Conservation (phyloP, 768 basidiomycete genomes). For the Phlegmacium glaucopus region DNA sequence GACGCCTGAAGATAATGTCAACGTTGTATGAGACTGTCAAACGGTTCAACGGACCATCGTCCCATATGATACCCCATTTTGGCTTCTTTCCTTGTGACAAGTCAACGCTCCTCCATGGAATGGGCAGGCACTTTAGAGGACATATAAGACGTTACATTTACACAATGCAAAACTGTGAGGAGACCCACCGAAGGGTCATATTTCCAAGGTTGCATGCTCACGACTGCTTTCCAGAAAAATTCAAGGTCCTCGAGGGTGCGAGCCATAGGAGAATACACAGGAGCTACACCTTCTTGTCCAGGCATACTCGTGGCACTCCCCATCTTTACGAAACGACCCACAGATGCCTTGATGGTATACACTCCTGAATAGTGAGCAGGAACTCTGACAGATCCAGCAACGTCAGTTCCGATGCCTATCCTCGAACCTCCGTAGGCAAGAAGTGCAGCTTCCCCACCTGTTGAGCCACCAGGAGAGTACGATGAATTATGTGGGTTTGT, state of each 20-base stretch:
- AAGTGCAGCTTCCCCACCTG: constrained; percentile 65
- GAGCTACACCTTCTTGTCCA: constrained; percentile 57
- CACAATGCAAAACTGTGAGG: background rate
- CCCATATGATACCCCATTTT: constrained; percentile 61
- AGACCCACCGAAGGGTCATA: constrained; percentile 49
- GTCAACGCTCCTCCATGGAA: constrained; percentile 37
- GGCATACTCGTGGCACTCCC: constrained; percentile 44
- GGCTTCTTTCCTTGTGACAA: constrained; percentile 27
- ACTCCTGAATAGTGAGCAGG: constrained; percentile 66
- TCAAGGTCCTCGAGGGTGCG: constrained; percentile 57
- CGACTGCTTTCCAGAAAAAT: constrained; percentile 58
- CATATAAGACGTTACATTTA: constrained; percentile 8
- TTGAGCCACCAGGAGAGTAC: constrained; percentile 62
- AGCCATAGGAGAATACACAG: constrained; percentile 59
- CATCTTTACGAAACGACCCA: constrained; percentile 43
- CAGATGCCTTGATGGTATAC: constrained; percentile 53
- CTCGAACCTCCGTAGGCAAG: constrained; percentile 58
- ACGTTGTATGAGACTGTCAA: background rate
- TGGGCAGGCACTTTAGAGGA: constrained; percentile 32
- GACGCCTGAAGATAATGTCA: constrained; percentile 37
- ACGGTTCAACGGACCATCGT: constrained; percentile 44
- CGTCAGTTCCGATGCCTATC: constrained; percentile 66
- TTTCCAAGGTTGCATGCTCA: constrained; percentile 61
- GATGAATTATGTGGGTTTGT: constrained; percentile 57
- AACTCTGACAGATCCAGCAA: constrained; percentile 64